Conservation (phyloP, 805 yeast genomes). For the Starmera quercuum region DNA sequence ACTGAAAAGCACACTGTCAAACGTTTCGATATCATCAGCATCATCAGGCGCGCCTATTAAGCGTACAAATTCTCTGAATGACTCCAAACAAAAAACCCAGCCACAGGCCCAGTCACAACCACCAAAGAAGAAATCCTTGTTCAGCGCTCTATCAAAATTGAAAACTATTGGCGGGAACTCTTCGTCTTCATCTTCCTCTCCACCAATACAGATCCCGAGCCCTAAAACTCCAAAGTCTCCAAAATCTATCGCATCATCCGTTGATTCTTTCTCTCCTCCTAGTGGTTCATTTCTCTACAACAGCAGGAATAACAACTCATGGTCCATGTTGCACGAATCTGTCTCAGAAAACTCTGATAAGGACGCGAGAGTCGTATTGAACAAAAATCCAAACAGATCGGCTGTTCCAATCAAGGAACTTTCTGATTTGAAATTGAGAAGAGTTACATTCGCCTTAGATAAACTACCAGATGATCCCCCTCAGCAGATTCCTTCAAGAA, state of each 20-base stretch:
- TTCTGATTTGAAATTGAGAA: slow-evolving; percentile 33
- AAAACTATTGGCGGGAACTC: slow-evolving; percentile 1
- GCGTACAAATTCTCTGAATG: not conserved
- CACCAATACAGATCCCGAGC: not conserved
- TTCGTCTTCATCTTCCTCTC: not conserved
- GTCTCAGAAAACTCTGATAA: not conserved
- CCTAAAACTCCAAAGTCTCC: slow-evolving; percentile 1
- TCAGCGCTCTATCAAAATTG: slow-evolving; percentile 12
- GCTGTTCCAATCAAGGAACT: slow-evolving; percentile 24
- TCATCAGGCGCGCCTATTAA: not conserved
- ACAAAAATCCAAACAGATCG: slow-evolving; percentile 35
- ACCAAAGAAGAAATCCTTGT: slow-evolving; percentile 7
- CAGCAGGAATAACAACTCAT: not conserved
- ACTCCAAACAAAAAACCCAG: not conserved
- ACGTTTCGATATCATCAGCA: not conserved
- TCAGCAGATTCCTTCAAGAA: slow-evolving; percentile 85
- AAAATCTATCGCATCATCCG: not conserved
- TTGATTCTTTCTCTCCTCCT: not conserved
- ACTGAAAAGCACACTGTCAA: slow-evolving; percentile 1
- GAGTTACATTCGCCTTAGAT: slow-evolving; percentile 75
- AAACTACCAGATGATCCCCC: slow-evolving; percentile 78
- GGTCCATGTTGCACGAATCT: not conserved
- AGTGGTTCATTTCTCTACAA: not conserved
- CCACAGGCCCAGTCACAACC: not conserved
- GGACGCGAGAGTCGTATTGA: slow-evolving; percentile 31